Evolutionary conservation across 2,329 filamentous ascomycete genomes (phyloP).

Genomic region (Neonectria hederae): DNA sequence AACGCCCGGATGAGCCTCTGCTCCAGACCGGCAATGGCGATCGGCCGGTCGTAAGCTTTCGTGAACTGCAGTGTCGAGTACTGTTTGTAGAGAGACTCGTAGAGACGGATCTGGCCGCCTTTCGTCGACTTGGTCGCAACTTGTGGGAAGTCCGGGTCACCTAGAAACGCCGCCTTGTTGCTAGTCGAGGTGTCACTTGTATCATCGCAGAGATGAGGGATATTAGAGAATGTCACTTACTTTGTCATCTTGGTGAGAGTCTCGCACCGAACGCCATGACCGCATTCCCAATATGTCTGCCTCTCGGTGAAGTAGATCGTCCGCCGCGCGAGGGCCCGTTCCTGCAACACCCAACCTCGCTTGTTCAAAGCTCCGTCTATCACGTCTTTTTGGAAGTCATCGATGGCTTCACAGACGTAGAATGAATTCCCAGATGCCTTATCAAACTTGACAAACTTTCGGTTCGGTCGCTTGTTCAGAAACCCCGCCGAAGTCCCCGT

Average conservation of each 20-base stretch:
- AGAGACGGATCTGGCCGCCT: slow-evolving; percentile 26
- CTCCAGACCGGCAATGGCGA: slow-evolving; percentile 34
- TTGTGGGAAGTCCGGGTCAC: slow-evolving; percentile 33
- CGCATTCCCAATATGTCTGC: slow-evolving; percentile 34
- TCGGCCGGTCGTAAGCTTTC: slow-evolving; percentile 25
- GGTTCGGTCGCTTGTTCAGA: slow-evolving; percentile 5
- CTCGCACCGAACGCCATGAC: slow-evolving; percentile 28
- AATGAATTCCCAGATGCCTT: not conserved
- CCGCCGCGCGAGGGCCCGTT: slow-evolving; percentile 26
- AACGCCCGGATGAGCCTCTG: slow-evolving; percentile 25
- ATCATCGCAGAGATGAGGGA: no score
- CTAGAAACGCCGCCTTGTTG: slow-evolving; percentile 25
- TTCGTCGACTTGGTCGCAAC: slow-evolving; percentile 8
- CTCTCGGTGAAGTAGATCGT: slow-evolving; percentile 33
- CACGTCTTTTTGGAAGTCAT: slow-evolving; percentile 30
- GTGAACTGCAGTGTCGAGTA: slow-evolving; percentile 31
- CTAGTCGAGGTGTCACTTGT: not conserved
- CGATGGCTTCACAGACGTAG: slow-evolving; percentile 28
- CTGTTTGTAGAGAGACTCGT: slow-evolving; percentile 27
- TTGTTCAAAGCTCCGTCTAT: slow-evolving; percentile 13
- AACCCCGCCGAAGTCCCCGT: slow-evolving; percentile 3
- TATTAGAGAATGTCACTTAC: slow-evolving; percentile 6
- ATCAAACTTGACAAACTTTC: slow-evolving; percentile 12
- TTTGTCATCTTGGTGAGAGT: slow-evolving; percentile 27
- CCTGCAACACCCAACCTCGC: slow-evolving; percentile 24